Evolutionary conservation across 2,329 filamentous ascomycete species (phyloP).

Genomic region (Xylariomycetidae sp.): DNA sequence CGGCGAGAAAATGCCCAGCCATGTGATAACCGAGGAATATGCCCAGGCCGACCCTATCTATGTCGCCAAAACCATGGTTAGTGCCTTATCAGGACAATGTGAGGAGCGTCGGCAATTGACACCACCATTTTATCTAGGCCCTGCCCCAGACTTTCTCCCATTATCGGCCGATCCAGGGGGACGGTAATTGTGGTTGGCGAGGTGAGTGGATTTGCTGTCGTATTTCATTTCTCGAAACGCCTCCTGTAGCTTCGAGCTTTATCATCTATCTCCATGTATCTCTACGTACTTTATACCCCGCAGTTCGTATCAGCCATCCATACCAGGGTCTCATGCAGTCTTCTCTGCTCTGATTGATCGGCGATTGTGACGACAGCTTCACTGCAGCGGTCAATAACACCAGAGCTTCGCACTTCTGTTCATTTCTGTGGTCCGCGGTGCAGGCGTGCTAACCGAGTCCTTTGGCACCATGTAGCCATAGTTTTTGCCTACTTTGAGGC

Average conservation of each 20-base stretch:
- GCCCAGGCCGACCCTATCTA: slow-evolving; percentile 81
- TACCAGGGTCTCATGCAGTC: slow-evolving; percentile 9
- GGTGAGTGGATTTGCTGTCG: slow-evolving; percentile 58
- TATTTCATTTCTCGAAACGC: slow-evolving; percentile 10
- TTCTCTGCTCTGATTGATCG: slow-evolving; percentile 11
- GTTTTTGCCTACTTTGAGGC: slow-evolving; percentile 92
- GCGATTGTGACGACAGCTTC: slow-evolving; percentile 4
- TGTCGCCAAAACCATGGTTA: slow-evolving; percentile 80
- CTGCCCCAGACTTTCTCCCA: slow-evolving; percentile 80
- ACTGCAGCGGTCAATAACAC: slow-evolving; percentile 5
- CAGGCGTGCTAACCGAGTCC: slow-evolving; percentile 9
- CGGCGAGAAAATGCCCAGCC: slow-evolving; percentile 71
- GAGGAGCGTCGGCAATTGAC: too few species aligned
- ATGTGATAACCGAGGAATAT: slow-evolving; percentile 78
- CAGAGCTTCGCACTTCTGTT: slow-evolving; percentile 2
- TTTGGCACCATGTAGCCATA: slow-evolving; percentile 57
- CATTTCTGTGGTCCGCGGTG: neutral
- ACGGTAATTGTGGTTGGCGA: slow-evolving; percentile 97
- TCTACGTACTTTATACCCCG: slow-evolving; percentile 12
- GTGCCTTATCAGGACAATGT: too few species aligned
- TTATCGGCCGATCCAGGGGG: slow-evolving; percentile 82
- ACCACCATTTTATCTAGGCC: slow-evolving; percentile 45
- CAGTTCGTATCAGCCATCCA: slow-evolving; percentile 11
- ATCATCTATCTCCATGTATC: slow-evolving; percentile 4
- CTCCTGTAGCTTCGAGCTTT: neutral